A percentile compares a stretch with the other conserved stretches of the same genome.
Conservation (phyloP, 2,329 filamentous ascomycete genomes). For the Hymenoscyphus scutula region DNA sequence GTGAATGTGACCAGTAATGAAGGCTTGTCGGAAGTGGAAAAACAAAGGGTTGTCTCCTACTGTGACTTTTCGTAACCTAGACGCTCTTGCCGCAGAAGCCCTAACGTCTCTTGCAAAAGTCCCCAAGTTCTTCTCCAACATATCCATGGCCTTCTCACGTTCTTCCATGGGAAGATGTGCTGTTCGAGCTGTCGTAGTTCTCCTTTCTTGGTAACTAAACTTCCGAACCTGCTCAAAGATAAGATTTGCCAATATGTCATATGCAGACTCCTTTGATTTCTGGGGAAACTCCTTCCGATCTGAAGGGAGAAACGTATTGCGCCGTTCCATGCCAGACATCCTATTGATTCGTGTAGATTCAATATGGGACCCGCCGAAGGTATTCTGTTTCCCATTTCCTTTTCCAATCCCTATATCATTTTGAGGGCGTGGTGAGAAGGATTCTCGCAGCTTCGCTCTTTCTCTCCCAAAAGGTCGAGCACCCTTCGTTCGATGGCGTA, state of each 20-base stretch:
- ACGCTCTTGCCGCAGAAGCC: slow-evolving; percentile 19
- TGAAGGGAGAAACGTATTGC: too few species aligned
- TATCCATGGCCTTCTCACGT: not conserved
- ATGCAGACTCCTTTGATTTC: slow-evolving; percentile 4
- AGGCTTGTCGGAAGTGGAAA: slow-evolving; percentile 52
- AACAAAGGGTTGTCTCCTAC: slow-evolving; percentile 29
- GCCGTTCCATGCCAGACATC: too few species aligned
- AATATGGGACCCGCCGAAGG: too few species aligned
- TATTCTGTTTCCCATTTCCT: too few species aligned
- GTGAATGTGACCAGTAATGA: slow-evolving; percentile 49
- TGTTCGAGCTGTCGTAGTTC: not conserved
- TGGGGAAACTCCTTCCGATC: not conserved
- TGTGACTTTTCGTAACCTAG: slow-evolving; percentile 12
- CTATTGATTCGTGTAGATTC: not conserved
- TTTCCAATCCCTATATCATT: too few species aligned
- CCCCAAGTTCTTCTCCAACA: slow-evolving; percentile 18
- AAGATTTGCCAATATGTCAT: slow-evolving; percentile 11
- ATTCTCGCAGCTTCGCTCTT: too few species aligned
- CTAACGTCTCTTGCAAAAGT: slow-evolving; percentile 17
- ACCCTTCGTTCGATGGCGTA: slow-evolving; percentile 10
- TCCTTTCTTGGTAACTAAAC: not conserved
- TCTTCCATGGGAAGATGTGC: not conserved
- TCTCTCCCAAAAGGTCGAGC: too few species aligned
- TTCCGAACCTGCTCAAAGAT: not conserved
- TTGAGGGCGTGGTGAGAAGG: too few species aligned